These are phyloP conservation scores for Auriculariales sp. DNA, from an alignment of 768 basidiomycete genomes.

Conservation along the genomic window DNA sequence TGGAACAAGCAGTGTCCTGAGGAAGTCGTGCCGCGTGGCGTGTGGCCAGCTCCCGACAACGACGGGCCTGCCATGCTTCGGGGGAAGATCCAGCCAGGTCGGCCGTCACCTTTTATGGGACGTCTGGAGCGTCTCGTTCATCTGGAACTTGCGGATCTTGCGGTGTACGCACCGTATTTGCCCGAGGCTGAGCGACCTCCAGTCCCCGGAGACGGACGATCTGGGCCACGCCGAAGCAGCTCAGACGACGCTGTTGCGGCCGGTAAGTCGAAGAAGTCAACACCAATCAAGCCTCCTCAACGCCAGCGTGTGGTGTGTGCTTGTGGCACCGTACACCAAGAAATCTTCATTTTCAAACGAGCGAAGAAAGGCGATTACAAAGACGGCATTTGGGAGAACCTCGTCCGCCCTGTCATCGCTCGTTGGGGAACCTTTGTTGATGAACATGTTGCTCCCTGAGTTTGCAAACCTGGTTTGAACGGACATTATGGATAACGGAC, in stretches of 20 bases:
- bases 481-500: too few species aligned
- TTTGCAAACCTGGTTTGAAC: too few species aligned
- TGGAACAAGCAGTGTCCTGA: slow-evolving; percentile 75
- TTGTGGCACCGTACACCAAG: slow-evolving; percentile 45
- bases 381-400: slow-evolving; percentile 57
- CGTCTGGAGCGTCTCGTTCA: slow-evolving; percentile 69
- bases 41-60: slow-evolving; percentile 42
- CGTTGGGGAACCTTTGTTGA: slow-evolving; percentile 60
- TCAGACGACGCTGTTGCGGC: slow-evolving; percentile 1
- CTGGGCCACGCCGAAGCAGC: slow-evolving; percentile 2
- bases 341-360: slow-evolving; percentile 63
- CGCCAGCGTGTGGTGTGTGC: slow-evolving; percentile 30
- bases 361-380: slow-evolving; percentile 36
- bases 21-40: slow-evolving; percentile 57
- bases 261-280: slow-evolving; percentile 8
- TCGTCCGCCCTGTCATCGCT: slow-evolving; percentile 64
- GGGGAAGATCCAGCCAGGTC: slow-evolving; percentile 47
- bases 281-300: slow-evolving; percentile 9
- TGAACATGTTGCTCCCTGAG: slow-evolving; percentile 15
- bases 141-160: slow-evolving; percentile 62
- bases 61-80: slow-evolving; percentile 38
- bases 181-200: slow-evolving; percentile 9
- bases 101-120: slow-evolving; percentile 52
- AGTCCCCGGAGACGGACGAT: slow-evolving; percentile 2
- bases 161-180: slow-evolving; percentile 43